Conservation (phyloP, 495 filamentous ascomycete species). For the Alectoria sarmentosa region DNA sequence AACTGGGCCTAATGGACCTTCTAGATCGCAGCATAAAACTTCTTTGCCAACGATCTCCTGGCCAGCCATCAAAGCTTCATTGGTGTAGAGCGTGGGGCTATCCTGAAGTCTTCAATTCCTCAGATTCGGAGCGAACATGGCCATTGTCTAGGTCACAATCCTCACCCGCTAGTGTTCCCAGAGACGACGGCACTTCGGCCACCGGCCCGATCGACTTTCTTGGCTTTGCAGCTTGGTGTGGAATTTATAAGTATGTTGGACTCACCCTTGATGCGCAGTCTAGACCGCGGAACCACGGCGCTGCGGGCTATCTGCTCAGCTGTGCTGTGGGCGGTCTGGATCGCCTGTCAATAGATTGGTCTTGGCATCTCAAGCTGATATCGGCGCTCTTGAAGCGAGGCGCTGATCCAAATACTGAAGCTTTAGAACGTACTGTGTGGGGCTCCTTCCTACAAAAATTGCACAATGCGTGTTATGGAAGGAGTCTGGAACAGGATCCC, state of each 20-base stretch:
- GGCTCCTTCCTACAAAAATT: not conserved
- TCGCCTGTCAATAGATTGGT: rapidly evolving
- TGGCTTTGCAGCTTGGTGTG: not conserved
- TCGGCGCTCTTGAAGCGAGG: not conserved
- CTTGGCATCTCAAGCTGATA: not conserved
- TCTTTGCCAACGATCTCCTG: not conserved
- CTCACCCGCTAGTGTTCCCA: not conserved
- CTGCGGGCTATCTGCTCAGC: not conserved
- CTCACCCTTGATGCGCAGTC: not conserved
- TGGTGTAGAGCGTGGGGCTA: not conserved
- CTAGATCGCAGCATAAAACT: not conserved
- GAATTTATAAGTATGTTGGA: not conserved
- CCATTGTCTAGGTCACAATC: too few relatives aligned
- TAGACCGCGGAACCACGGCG: too few relatives aligned
- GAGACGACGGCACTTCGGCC: not conserved
- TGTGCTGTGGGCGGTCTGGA: not conserved
- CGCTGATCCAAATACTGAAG: not conserved
- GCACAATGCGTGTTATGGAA: not conserved
- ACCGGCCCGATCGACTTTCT: not conserved
- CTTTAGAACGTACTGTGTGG: not conserved
- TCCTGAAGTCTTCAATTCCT: too few relatives aligned
- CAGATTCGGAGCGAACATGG: too few relatives aligned
- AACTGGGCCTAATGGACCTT: not conserved
- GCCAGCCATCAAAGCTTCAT: not conserved
- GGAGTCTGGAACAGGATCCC: too few relatives aligned